Conservation (phyloP, 371 early-diverging fungal genomes). For the Rhizopus microsporus region DNA sequence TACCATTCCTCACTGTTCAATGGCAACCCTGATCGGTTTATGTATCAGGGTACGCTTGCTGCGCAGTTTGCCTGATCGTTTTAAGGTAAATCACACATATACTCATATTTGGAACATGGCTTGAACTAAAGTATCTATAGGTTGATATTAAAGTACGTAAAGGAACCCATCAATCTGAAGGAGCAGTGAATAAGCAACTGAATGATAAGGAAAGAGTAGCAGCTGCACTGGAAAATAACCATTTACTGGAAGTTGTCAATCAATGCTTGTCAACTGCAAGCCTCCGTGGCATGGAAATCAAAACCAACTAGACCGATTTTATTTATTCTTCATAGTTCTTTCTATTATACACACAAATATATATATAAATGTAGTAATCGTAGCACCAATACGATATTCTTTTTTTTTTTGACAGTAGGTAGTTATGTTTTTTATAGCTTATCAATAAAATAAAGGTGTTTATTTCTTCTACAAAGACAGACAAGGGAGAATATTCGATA, state of each 20-base stretch:
- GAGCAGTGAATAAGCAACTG: conserved; percentile 97
- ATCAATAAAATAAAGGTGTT: no score
- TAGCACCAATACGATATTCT: no score
- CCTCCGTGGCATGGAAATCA: conserved; percentile 31
- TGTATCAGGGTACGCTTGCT: conserved; percentile 93
- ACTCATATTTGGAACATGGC: not conserved
- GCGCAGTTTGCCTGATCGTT: conserved; percentile 84
- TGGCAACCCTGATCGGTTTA: conserved; percentile 99
- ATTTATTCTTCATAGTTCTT: no score
- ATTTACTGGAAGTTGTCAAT: conserved; percentile 92
- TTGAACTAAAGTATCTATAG: conserved; percentile 25
- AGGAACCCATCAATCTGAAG: conserved; percentile 96
- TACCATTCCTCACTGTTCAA: conserved; percentile 99
- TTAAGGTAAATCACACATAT: conserved; percentile 63
- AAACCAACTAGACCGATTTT: conserved; percentile 11
- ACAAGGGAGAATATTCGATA: no score
- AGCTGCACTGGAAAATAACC: conserved; percentile 97
- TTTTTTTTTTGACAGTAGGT: no score
- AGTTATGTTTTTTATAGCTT: no score
- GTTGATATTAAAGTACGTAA: conserved; percentile 88
- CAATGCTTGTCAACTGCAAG: conserved; percentile 79
- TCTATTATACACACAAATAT: no score
- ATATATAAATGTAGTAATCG: no score
- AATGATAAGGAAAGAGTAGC: conserved; percentile 99
- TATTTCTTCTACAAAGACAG: no score